A percentile compares a stretch with the other conserved stretches of the same genome.
Evolutionary conservation across 495 filamentous ascomycete genomes (phyloP).

Genomic region (Talaromyces liani): DNA sequence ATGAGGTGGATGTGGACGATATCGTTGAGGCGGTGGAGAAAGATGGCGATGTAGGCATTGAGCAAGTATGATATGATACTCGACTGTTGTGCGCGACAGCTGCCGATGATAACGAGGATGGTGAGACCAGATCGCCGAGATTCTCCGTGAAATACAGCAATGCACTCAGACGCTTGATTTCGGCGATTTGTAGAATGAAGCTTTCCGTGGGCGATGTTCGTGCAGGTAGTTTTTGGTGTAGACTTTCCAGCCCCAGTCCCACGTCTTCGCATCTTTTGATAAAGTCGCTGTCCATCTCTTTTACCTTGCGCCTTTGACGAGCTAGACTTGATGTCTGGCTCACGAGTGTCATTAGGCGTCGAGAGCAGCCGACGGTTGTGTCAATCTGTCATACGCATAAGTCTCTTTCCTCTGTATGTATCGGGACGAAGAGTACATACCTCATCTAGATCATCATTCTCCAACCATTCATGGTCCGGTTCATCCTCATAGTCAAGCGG

Average conservation of each 20-base stretch:
- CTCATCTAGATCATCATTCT: constrained; percentile 15
- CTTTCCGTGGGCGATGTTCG: constrained; percentile 5
- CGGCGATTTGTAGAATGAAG: constrained; percentile 11
- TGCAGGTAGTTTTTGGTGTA: constrained; percentile 11
- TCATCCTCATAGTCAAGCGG: background rate
- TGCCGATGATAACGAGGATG: background rate
- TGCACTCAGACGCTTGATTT: constrained; percentile 14
- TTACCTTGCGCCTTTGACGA: constrained; percentile 3
- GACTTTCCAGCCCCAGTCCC: background rate
- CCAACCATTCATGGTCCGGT: constrained; percentile 7
- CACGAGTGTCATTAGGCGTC: constrained; percentile 14
- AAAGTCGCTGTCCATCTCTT: background rate
- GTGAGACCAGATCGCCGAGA: background rate
- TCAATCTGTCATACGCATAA: constrained; percentile 10
- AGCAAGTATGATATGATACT: background rate
- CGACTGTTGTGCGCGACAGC: background rate
- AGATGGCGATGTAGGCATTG: background rate
- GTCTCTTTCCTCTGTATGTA: background rate
- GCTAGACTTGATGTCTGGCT: constrained; percentile 11
- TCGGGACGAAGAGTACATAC: constrained; percentile 2
- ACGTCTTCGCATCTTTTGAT: constrained; percentile 3
- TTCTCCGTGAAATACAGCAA: constrained; percentile 14
- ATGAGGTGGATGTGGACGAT: background rate
- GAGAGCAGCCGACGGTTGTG: constrained; percentile 15
- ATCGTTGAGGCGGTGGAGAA: background rate